A percentile compares a stretch with the other conserved stretches of the same genome.
phyloP scores from a whole-genome alignment of 2,329 filamentous ascomycete genomes.

The Xylogone sp. region DNA sequence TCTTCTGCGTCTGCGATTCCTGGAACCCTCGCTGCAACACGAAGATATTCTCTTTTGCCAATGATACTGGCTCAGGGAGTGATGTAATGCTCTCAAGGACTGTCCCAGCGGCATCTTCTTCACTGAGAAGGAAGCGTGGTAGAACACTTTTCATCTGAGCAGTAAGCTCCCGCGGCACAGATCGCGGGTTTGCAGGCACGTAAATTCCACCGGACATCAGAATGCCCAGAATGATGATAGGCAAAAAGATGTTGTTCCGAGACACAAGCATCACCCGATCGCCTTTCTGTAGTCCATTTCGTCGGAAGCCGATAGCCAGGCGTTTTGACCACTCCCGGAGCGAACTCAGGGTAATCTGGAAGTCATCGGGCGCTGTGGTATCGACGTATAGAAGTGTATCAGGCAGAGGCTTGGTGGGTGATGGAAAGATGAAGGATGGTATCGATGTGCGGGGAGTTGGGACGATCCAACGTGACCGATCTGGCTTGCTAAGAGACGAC shows the following conservation, averaged over 20 bases:
- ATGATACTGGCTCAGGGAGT: conserved; percentile 51
- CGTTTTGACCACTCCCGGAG: conserved; percentile 69
- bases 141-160: conserved; percentile 70
- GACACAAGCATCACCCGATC: conserved; percentile 71
- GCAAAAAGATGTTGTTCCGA: conserved; percentile 70
- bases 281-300: conserved; percentile 59
- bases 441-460: too few species aligned
- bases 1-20: neutral
- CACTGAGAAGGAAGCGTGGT: conserved; percentile 60
- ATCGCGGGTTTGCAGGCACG: conserved; percentile 67
- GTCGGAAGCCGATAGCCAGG: conserved; percentile 61
- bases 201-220: conserved; percentile 75
- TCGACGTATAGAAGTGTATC: too few species aligned
- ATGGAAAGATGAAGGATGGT: too few species aligned
- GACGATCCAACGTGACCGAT: too few species aligned
- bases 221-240: conserved; percentile 64
- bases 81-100: conserved; percentile 61
- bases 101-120: conserved; percentile 51
- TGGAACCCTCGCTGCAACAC: conserved; percentile 38
- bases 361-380: too few species aligned
- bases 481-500: too few species aligned
- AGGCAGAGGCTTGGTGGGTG: too few species aligned
- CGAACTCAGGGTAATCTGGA: conserved; percentile 35
- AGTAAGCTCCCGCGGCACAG: conserved; percentile 64
- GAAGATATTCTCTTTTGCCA: conserved; percentile 54